phyloP scores from a whole-genome alignment of 2,329 filamentous ascomycete species.

The Grosmannia huntii region DNA sequence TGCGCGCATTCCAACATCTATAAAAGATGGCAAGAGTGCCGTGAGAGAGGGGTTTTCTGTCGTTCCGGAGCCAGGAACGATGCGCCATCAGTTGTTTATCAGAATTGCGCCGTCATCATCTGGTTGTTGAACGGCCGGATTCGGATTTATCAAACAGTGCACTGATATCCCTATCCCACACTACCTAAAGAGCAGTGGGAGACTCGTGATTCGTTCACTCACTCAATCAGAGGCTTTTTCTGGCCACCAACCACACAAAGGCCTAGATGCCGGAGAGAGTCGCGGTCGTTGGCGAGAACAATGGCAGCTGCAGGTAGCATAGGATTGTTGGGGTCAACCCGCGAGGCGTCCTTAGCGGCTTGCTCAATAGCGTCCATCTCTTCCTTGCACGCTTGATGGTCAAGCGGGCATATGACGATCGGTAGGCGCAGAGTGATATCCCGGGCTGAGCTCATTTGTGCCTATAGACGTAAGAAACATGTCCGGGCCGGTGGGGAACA shows the following conservation, averaged over 20 bases:
- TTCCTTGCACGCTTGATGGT: constrained; percentile 91
- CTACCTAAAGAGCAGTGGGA: background rate
- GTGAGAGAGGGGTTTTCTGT: background rate
- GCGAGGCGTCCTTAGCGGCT: constrained; percentile 81
- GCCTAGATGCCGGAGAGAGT: constrained; percentile 47
- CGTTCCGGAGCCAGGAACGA: background rate
- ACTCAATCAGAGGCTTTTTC: constrained; percentile 55
- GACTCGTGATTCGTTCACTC: background rate
- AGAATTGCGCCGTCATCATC: background rate
- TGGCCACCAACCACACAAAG: constrained; percentile 51
- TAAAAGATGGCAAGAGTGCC: background rate
- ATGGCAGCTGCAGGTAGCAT: constrained; percentile 83
- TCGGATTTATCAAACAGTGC: background rate
- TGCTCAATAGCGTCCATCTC: constrained; percentile 98
- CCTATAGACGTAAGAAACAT: constrained; percentile 35
- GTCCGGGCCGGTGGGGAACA: background rate
- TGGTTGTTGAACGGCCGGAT: background rate
- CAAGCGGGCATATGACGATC: constrained; percentile 90
- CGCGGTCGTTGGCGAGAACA: constrained; percentile 62
- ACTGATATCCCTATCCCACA: background rate
- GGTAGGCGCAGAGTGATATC: constrained; percentile 84
- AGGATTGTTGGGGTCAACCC: constrained; percentile 78
- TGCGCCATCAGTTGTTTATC: background rate
- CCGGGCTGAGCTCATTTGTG: constrained; percentile 72
- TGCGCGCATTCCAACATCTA: background rate